These are phyloP conservation scores for Hyaloperonospora arabidopsidis DNA, from an alignment of 352 stramenopile genomes.

Conservation along the genomic window DNA sequence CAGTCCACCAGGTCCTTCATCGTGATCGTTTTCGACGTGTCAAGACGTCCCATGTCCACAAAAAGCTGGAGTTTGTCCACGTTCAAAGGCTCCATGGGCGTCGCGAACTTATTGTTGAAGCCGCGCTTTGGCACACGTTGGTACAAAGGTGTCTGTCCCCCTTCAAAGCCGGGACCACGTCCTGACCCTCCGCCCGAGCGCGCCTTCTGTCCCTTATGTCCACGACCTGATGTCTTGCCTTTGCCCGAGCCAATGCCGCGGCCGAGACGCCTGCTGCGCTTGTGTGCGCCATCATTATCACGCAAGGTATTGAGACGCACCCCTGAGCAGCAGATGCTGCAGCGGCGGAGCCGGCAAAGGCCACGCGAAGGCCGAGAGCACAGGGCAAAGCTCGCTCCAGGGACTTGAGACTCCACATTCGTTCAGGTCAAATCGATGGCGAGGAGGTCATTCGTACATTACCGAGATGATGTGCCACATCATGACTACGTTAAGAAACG, in stretches of 20 bases:
- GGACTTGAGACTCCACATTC: conserved; percentile 57
- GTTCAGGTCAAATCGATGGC: conserved; percentile 8
- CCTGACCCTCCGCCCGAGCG: conserved; percentile 78
- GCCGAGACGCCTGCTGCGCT: conserved; percentile 87
- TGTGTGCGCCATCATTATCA: conserved; percentile 83
- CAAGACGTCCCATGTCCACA: conserved; percentile 94
- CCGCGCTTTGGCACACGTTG: conserved; percentile 95
- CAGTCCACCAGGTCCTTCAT: conserved; percentile 89
- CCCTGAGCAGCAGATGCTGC: conserved; percentile 38
- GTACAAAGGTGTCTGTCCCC: conserved; percentile 97
- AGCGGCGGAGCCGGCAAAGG: conserved; percentile 45
- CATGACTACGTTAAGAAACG: too few relatives aligned
- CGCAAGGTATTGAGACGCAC: conserved; percentile 80
- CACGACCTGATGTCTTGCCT: conserved; percentile 92
- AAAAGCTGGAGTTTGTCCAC: conserved; percentile 92
- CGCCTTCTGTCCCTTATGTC: conserved; percentile 97
- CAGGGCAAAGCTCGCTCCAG: conserved; percentile 44
- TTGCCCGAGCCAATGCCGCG: conserved; percentile 89
- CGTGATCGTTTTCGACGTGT: conserved; percentile 87
- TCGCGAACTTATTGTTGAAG: conserved; percentile 93
- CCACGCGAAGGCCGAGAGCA: conserved; percentile 14
- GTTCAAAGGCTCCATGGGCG: conserved; percentile 90
- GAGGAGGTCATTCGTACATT: conserved; percentile 16
- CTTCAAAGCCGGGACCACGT: conserved; percentile 91
- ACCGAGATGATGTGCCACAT: background rate